These are phyloP conservation scores for Neurospora africana DNA, from an alignment of 495 filamentous ascomycete species.

Conservation along the genomic window DNA sequence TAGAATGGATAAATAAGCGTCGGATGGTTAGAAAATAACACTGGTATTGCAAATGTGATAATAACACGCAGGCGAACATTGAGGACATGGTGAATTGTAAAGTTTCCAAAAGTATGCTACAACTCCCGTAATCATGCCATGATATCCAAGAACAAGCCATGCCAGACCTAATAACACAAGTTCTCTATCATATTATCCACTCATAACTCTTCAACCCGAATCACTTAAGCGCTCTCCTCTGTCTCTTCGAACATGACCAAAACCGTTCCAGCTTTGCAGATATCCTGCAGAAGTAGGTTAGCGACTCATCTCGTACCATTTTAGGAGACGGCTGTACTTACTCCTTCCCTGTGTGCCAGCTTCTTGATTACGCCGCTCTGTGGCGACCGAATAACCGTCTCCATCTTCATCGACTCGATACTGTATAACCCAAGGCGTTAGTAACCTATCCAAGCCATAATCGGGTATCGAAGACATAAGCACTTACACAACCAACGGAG, in stretches of 20 bases:
- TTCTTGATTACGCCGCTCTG: slow-evolving; percentile 68
- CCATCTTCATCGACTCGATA: slow-evolving; percentile 99
- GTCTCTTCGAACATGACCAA: slow-evolving; percentile 46
- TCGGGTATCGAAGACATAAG: not conserved
- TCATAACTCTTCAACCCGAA: not conserved
- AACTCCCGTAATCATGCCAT: not conserved
- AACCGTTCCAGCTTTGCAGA: slow-evolving; percentile 47
- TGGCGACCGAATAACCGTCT: slow-evolving; percentile 89
- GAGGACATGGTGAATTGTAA: not conserved
- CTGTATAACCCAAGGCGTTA: slow-evolving; percentile 19
- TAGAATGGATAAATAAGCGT: not conserved
- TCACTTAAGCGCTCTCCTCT: not conserved
- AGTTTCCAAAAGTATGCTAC: not conserved
- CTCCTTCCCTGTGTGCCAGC: slow-evolving; percentile 77
- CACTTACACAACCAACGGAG: slow-evolving; percentile 72
- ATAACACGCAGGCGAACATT: not conserved
- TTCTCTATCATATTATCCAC: not conserved
- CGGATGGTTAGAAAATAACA: not conserved
- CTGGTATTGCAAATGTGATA: not conserved
- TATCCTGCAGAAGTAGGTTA: slow-evolving; percentile 32
- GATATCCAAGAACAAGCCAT: not conserved
- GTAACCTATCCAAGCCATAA: not conserved
- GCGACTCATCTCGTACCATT: not conserved
- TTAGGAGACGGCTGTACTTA: slow-evolving; percentile 38
- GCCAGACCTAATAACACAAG: not conserved